A percentile compares a stretch with the other conserved stretches of the same genome.
Evolutionary conservation across 1,139 yeast genomes (phyloP).

Genomic region (Pichia sorboxylosa): DNA sequence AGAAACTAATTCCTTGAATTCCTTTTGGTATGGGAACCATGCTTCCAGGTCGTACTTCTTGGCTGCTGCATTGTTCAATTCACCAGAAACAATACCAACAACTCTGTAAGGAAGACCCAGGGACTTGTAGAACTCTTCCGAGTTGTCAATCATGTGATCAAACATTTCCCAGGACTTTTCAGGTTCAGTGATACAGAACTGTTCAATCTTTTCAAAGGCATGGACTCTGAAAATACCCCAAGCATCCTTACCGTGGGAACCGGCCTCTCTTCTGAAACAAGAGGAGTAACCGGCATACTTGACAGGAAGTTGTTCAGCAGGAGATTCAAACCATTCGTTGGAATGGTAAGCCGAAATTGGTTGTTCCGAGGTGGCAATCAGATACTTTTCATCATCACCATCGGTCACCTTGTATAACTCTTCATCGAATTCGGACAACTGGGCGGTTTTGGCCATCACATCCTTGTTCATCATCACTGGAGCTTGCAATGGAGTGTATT

Average conservation of each 20-base stretch:
- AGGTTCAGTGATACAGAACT: conserved; percentile 90
- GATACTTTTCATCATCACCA: conserved; percentile 94
- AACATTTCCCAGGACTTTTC: conserved; percentile 97
- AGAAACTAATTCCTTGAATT: conserved; percentile 94
- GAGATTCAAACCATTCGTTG: conserved; percentile 97
- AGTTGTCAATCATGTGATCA: conserved; percentile 80
- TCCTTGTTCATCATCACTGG: conserved; percentile 99
- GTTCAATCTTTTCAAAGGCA: conserved; percentile 96
- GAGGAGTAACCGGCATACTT: conserved; percentile 96
- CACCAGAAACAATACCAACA: conserved; percentile 97
- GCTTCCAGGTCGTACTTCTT: conserved; percentile 98
- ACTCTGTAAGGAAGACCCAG: conserved; percentile 92
- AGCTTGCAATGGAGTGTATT: conserved; percentile 87
- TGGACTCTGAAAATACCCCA: conserved; percentile 99
- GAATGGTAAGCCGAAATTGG: conserved; percentile 98
- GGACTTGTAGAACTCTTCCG: conserved; percentile 90
- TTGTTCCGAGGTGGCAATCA: conserved; percentile 98
- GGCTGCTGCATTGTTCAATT: conserved; percentile 97
- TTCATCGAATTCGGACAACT: conserved; percentile 94
- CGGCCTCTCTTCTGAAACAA: conserved; percentile 99
- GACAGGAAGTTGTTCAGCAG: conserved; percentile 91
- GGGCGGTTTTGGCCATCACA: conserved; percentile 98
- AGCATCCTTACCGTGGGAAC: conserved; percentile 98
- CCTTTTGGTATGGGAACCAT: conserved; percentile 99
- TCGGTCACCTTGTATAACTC: conserved; percentile 93